These are phyloP conservation scores for Mycena crocata DNA, from an alignment of 768 basidiomycete species.

Conservation along the genomic window DNA sequence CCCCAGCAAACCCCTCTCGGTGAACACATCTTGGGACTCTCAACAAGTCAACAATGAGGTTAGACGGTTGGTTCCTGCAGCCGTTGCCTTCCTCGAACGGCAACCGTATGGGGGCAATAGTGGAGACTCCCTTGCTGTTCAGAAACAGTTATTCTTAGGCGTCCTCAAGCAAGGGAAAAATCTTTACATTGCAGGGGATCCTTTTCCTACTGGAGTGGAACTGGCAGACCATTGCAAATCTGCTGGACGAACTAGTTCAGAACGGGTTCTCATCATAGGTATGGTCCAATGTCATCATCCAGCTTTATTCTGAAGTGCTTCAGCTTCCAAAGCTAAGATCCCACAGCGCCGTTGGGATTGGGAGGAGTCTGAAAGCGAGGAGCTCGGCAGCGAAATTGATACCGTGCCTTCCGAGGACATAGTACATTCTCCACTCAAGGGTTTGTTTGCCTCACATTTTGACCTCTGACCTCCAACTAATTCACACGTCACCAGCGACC, in stretches of 20 bases:
- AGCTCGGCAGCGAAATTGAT: constrained; percentile 1
- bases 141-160: constrained; percentile 2
- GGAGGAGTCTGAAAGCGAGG: constrained; percentile 1
- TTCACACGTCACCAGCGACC: no score
- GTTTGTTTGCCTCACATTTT: not conserved
- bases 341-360: not conserved
- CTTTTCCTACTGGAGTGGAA: not conserved
- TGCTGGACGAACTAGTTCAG: not conserved
- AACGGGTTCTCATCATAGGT: constrained; percentile 10
- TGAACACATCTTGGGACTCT: not conserved
- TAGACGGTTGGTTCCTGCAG: not conserved
- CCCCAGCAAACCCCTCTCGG: not conserved
- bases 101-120: not conserved
- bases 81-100: not conserved
- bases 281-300: no score
- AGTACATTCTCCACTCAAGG: not conserved
- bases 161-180: not conserved
- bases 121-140: not conserved
- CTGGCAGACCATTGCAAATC: not conserved
- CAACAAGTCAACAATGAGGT: not conserved
- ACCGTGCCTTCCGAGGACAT: constrained; percentile 5
- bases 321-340: constrained; percentile 3
- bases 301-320: not conserved
- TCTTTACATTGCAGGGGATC: not conserved
- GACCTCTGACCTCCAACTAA: not conserved